Percentiles rank a stretch among this genome's conserved stretches.
These are phyloP conservation scores for Nigrograna mackinnonii DNA, from an alignment of 2,329 filamentous ascomycete genomes.

Conservation along the genomic window DNA sequence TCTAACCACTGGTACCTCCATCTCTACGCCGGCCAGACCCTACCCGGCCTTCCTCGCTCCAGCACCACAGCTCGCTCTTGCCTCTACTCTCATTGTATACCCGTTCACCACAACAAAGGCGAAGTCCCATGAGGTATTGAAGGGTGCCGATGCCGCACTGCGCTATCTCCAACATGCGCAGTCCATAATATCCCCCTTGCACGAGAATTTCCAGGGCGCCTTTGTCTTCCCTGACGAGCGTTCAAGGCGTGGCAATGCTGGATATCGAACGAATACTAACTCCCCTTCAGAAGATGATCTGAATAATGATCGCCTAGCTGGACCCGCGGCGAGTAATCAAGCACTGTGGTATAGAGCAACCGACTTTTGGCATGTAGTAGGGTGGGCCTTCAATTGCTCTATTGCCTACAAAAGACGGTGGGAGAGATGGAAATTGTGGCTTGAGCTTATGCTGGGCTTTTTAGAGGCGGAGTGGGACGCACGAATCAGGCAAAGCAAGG, in stretches of 20 bases:
- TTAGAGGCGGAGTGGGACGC: conserved; percentile 72
- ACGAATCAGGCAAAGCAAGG: conserved; percentile 44
- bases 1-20: conserved; percentile 33
- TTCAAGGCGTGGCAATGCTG: conserved; percentile 22
- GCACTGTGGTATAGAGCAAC: conserved; percentile 76
- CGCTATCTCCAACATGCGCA: conserved; percentile 72
- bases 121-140: conserved; percentile 61
- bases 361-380: conserved; percentile 87
- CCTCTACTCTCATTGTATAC: conserved; percentile 82
- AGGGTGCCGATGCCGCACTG: conserved; percentile 69
- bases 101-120: conserved; percentile 77
- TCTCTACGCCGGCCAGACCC: conserved; percentile 34
- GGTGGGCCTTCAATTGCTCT: conserved; percentile 94
- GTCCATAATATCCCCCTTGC: conserved; percentile 67
- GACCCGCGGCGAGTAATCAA: conserved; percentile 61
- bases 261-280: conserved; percentile 17
- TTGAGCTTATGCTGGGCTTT: conserved; percentile 77
- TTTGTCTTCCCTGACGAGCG: conserved; percentile 64
- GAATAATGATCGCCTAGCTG: conserved; percentile 41
- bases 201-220: conserved; percentile 70
- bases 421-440: conserved; percentile 79
- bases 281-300: conserved; percentile 34
- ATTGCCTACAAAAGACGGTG: conserved; percentile 73
- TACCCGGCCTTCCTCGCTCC: conserved; percentile 67
- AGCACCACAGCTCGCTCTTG: conserved; percentile 72